Evolutionary conservation across 345 rosid genomes (phyloP).

Genomic region (Camelina laxa): DNA sequence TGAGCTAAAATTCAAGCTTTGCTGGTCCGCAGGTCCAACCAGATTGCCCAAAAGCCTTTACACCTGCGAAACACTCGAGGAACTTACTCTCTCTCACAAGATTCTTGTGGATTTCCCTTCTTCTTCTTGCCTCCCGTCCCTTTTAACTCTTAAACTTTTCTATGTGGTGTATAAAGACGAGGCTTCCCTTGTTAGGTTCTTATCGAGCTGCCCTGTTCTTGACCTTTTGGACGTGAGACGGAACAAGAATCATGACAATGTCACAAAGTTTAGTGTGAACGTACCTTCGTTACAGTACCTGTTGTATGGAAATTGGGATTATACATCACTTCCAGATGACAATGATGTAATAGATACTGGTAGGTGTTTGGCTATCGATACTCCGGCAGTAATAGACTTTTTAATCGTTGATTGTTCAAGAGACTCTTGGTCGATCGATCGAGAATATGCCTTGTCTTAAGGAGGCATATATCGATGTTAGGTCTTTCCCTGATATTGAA

Average conservation of each 20-base stretch:
- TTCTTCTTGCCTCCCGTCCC: constrained; percentile 21
- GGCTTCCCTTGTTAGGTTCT: constrained; percentile 6
- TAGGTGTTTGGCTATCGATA: constrained; percentile 19
- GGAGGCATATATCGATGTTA: background rate
- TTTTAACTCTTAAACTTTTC: background rate
- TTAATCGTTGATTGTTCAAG: background rate
- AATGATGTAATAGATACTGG: background rate
- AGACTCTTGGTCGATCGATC: background rate
- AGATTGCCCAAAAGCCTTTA: constrained; percentile 12
- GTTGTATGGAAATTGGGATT: background rate
- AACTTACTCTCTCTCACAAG: background rate
- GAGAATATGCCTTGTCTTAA: constrained; percentile 6
- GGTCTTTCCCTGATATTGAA: background rate
- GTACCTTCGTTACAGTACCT: background rate
- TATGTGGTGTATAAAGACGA: constrained; percentile 32
- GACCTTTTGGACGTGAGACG: background rate
- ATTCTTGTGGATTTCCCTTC: constrained; percentile 26
- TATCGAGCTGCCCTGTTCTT: constrained; percentile 32
- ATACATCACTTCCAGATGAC: background rate
- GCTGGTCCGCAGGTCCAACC: background rate
- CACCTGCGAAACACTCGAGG: background rate
- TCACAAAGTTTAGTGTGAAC: constrained; percentile 16
- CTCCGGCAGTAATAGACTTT: background rate
- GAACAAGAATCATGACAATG: constrained; percentile 17
- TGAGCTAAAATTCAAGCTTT: background rate